phyloP scores from a whole-genome alignment of 768 basidiomycete species.

The Termitomyces sp. region DNA sequence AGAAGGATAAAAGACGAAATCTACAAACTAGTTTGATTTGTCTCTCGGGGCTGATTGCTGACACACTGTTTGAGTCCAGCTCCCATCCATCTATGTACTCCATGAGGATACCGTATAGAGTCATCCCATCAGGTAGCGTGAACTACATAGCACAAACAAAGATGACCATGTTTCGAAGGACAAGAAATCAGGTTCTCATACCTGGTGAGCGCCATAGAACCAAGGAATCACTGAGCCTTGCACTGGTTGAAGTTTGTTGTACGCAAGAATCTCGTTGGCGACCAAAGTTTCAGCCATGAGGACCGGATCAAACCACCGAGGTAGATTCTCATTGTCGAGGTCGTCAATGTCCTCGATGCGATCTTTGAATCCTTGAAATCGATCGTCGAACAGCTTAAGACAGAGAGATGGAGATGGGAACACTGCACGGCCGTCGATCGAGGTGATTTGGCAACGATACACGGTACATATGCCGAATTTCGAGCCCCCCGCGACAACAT shows the following conservation, averaged over 20 bases:
- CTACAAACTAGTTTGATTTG: no score
- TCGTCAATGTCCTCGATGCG: not conserved
- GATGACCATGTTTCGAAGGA: not conserved
- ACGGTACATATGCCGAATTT: not conserved
- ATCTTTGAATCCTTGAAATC: not conserved
- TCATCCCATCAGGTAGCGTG: not conserved
- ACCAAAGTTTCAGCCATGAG: not conserved
- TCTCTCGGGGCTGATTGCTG: no score
- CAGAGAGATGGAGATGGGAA: not conserved
- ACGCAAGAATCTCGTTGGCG: not conserved
- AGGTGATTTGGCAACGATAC: not conserved
- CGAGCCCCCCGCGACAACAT: not conserved
- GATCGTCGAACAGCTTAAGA: not conserved
- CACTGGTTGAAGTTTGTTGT: not conserved
- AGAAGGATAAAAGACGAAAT: no score
- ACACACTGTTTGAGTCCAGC: no score
- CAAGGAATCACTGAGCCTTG: not conserved
- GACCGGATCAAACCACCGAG: not conserved
- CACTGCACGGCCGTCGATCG: not conserved
- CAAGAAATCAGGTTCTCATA: not conserved
- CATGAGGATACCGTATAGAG: no score
- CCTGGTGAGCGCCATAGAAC: not conserved
- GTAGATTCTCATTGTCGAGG: not conserved
- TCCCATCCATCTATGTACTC: no score
- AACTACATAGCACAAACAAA: not conserved